Evolutionary conservation across 805 yeast genomes (phyloP), one percentile per base, ranked within the genome.

Genomic region (Wickerhamomyces mucosus): DNA sequence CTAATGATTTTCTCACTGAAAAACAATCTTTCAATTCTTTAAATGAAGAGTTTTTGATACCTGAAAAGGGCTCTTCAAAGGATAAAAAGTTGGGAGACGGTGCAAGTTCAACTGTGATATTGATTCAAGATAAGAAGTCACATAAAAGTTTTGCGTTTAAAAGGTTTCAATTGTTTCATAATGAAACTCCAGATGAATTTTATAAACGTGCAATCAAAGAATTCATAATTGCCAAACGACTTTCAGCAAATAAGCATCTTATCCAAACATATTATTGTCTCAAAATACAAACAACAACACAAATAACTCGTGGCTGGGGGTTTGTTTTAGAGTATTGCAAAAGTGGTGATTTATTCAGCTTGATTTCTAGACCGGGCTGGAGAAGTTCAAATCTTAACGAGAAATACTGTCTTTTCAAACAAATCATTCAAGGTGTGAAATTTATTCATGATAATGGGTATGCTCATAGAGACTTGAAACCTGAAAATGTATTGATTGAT

Each of bases 401-500:
- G 45, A 72, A 72, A 39, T 67, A 62, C 41, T 79, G 89, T 50
- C 52, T 75, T 21, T 79, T 80, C 54, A 80, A 79, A 49, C 92
- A 80, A 48, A 58, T 78, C 21, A 64, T 68, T 2, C 61, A 68
- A 40, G 92, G 82, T 3, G 48, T 80, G 17, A 69, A 65, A 38
- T 77, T 61, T 41, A 54, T 80, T 38, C 89, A 80, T 48, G 72
- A 70, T 21, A 53, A 62, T 34, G 92, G 79, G 37, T 64, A 79
- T 27, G 84, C 71, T 10, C 89, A 80, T 50, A 61, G 78, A 26
- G 92, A 80, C 58, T 57, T 80, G 45, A 80, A 80, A 52, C 86
- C 88, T 0, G 88, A 80, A 45, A 80, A 80, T 46, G 61, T 79
- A 5, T 55, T 80, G 34, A 43, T 80, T n/a, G 69, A 74, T 33